Percentiles rank a stretch among this genome's conserved stretches.
Conservation (phyloP, 441 rosid genomes). For the Hura crepitans region DNA sequence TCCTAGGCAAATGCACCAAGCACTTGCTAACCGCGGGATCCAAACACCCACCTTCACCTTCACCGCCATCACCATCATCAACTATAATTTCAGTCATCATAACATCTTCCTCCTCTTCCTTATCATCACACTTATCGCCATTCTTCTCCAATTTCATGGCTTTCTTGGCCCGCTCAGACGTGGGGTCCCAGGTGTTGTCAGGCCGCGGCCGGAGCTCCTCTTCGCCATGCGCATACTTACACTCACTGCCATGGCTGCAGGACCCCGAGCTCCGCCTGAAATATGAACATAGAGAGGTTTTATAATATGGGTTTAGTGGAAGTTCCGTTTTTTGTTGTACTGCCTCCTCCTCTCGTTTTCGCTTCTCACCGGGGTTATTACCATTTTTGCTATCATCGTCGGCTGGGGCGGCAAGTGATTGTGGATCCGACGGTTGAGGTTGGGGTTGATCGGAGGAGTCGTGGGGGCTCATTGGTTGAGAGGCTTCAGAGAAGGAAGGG, state of each 20-base stretch:
- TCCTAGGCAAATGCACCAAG: constrained; percentile 65
- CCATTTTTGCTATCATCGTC: not conserved
- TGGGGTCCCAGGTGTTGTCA: constrained; percentile 88
- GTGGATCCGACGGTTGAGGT: not conserved
- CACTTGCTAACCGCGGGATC: constrained; percentile 64
- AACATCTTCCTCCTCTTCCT: constrained; percentile 31
- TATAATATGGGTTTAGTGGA: constrained; percentile 43
- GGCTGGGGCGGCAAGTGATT: constrained; percentile 13
- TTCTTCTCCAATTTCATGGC: constrained; percentile 29
- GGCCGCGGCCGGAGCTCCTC: constrained; percentile 79
- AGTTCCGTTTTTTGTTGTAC: constrained; percentile 18
- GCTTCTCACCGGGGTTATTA: constrained; percentile 43
- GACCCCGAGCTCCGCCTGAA: constrained; percentile 55
- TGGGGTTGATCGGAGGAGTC: constrained; percentile 22
- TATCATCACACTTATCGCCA: constrained; percentile 22
- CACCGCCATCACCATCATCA: constrained; percentile 44
- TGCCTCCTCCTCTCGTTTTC: constrained; percentile 48
- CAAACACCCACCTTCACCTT: constrained; percentile 33
- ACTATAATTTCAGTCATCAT: constrained; percentile 60
- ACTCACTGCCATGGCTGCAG: constrained; percentile 67
- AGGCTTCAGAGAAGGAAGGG: constrained; percentile 4
- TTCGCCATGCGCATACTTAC: constrained; percentile 88
- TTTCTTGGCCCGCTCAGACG: constrained; percentile 78
- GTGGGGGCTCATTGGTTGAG: constrained; percentile 15
- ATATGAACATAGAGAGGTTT: constrained; percentile 85